Base-by-base conservation (phyloP, 768 basidiomycete genomes). In the Collybiopsis confluens region DNA sequence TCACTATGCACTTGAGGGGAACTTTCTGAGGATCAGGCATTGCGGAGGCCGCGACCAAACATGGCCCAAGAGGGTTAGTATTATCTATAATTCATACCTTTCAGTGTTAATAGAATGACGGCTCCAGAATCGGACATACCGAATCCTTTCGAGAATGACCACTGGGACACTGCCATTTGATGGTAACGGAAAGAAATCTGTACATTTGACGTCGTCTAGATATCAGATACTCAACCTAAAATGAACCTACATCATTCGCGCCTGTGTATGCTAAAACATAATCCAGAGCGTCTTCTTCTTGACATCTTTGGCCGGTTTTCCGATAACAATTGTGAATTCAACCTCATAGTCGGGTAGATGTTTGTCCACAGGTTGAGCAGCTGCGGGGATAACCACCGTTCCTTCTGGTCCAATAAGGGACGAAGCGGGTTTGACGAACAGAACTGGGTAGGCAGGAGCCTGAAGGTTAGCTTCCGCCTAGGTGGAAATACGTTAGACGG, bases 101-200 rank as follows among this genome's bases (percentile, higher is more conserved):
- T n/a, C n/a, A n/a, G n/a, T n/a, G n/a, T n/a, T n/a, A n/a, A n/a
- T n/a, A n/a, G n/a, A n/a, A n/a, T n/a, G n/a, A 45, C 30, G 21
- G 26, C 27, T 43, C 46, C 38, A 38, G 3, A 49, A 26, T 30
- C 8, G 4, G 16, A 38, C 77, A 23, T 54, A 86, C 90, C 92
- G 59, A 92, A 95, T 38, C 86, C 78, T 68, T 95, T 95, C 24
- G 90, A 91, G 68, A 91, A 93, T 27, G 80, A 74, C 92, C 92
- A 95, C 60, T 95, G 92, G 0, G 86, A 85, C 9, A 86, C 84
- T 3, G 82, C 81, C 69, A 88, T 72, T 65, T 94, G 92, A 61
- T 87, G 85, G 58, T 85, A 83, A 38, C 92, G 81, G 79, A 92
- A 92, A 4, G 90, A 92, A 2, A 89, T 78, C 85, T 87, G 57